phyloP scores from a whole-genome alignment of 2,329 filamentous ascomycete species.

The Cordyceps fumosorosea region DNA sequence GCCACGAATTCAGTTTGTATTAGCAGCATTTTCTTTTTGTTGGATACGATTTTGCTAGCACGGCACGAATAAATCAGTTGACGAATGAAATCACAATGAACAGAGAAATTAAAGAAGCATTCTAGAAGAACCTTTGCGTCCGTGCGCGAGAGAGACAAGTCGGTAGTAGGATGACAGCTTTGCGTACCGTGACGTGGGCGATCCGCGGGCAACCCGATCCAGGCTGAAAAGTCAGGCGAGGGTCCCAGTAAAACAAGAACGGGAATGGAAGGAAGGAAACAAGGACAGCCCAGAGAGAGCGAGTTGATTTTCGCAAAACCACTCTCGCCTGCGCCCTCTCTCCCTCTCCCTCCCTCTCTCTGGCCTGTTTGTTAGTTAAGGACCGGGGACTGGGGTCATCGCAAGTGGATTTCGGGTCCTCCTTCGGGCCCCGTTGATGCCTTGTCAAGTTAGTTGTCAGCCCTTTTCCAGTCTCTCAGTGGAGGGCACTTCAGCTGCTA shows the following conservation, averaged over 20 bases:
- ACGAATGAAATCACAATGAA: not conserved
- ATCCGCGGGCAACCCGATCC: not conserved
- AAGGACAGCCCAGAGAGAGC: not conserved
- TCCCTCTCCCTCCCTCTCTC: too few species aligned
- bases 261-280: not conserved
- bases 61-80: not conserved
- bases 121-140: not conserved
- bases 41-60: not conserved
- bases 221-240: constrained; percentile 1
- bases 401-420: not conserved
- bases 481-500: not conserved
- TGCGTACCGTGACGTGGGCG: not conserved
- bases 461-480: not conserved
- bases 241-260: not conserved
- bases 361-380: too few species aligned
- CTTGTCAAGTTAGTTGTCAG: not conserved
- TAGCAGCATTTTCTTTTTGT: not conserved
- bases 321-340: not conserved
- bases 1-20: constrained; percentile 2
- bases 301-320: not conserved
- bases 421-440: not conserved
- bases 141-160: not conserved
- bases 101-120: not conserved
- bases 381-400: not conserved
- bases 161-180: not conserved